Conservation (phyloP, 352 stramenopile genomes). For the Hyaloperonospora arabidopsidis region DNA sequence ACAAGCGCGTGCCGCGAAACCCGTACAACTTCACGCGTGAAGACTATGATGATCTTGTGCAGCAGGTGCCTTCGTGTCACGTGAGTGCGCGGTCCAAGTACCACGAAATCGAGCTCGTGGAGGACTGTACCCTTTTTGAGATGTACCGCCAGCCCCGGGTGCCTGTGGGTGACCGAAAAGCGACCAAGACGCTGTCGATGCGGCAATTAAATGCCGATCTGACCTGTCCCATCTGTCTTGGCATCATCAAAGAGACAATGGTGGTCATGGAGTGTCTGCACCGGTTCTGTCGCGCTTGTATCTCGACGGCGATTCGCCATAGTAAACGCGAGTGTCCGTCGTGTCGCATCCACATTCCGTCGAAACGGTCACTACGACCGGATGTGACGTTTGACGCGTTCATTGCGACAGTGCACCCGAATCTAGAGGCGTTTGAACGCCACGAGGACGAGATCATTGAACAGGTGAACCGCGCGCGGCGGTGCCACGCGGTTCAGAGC, state of each 20-base stretch:
- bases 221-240: slow-evolving; percentile 84
- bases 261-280: slow-evolving; percentile 90
- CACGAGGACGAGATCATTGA: slow-evolving; percentile 79
- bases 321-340: slow-evolving; percentile 85
- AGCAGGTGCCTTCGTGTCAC: slow-evolving; percentile 30
- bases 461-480: slow-evolving; percentile 63
- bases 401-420: slow-evolving; percentile 79
- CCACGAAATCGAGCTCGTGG: slow-evolving; percentile 79
- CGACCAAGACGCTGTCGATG: slow-evolving; percentile 54
- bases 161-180: slow-evolving; percentile 44
- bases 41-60: slow-evolving; percentile 57
- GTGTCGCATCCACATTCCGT: slow-evolving; percentile 87
- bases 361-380: slow-evolving; percentile 67
- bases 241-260: slow-evolving; percentile 75
- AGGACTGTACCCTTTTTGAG: slow-evolving; percentile 86
- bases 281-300: slow-evolving; percentile 87
- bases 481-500: slow-evolving; percentile 80
- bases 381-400: slow-evolving; percentile 85
- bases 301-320: slow-evolving; percentile 78
- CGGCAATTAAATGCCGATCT: slow-evolving; percentile 75
- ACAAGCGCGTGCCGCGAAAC: slow-evolving; percentile 32
- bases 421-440: slow-evolving; percentile 69
- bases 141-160: slow-evolving; percentile 77
- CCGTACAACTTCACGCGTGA: slow-evolving; percentile 63
- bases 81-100: slow-evolving; percentile 73